A percentile compares a stretch with the other conserved stretches of the same genome.
phyloP scores from a whole-genome alignment of 768 basidiomycete species.

The Lactarius trivialis region DNA sequence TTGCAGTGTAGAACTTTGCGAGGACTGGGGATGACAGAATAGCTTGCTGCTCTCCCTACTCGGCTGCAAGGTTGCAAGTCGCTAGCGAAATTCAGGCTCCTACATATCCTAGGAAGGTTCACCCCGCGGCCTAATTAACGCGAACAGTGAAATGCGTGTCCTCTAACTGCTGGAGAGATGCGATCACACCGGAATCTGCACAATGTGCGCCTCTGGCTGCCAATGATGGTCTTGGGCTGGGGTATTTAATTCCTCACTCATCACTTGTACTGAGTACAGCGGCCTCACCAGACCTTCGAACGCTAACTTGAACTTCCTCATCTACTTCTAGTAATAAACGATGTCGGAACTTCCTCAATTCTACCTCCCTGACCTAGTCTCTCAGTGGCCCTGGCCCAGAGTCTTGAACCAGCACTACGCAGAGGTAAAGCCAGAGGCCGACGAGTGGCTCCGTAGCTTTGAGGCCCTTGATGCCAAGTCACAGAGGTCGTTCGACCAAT shows the following conservation, averaged over 20 bases:
- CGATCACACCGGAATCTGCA: background rate
- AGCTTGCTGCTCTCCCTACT: no score
- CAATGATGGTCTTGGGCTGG: background rate
- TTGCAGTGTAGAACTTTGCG: background rate
- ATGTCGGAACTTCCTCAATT: background rate
- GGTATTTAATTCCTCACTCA: background rate
- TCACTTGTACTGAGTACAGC: no score
- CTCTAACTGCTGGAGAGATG: no score
- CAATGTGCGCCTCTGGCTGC: background rate
- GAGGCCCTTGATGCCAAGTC: slow-evolving; percentile 32
- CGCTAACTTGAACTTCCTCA: no score
- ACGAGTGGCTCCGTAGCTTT: slow-evolving; percentile 35
- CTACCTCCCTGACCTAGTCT: slow-evolving; percentile 34
- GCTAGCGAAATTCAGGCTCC: no score
- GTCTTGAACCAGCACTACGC: slow-evolving; percentile 34
- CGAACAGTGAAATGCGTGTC: no score
- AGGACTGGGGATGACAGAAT: background rate
- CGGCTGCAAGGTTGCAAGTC: no score
- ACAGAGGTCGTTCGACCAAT: slow-evolving; percentile 35
- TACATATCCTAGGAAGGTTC: no score
- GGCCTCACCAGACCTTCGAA: background rate
- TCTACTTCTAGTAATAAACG: background rate
- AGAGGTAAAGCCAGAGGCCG: slow-evolving; percentile 31
- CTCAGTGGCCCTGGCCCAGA: slow-evolving; percentile 40
- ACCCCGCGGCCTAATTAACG: no score